Conservation (phyloP, 306 rosid species). For the Trichosanthes truncata region DNA sequence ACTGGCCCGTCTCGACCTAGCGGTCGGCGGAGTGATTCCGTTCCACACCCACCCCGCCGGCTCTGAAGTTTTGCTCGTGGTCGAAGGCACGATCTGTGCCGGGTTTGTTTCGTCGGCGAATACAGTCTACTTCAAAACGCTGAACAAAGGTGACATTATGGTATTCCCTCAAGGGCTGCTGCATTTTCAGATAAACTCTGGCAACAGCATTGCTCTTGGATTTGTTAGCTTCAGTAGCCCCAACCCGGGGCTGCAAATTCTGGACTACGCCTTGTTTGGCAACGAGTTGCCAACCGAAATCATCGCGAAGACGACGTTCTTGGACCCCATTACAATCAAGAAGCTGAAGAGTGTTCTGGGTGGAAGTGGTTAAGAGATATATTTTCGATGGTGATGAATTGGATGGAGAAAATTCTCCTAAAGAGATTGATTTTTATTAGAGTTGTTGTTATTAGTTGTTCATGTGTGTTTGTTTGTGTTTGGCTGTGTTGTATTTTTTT, state of each 20-base stretch:
- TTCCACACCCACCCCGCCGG: conserved; percentile 79
- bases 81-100: conserved; percentile 43
- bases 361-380: conserved; percentile 30
- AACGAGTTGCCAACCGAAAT: conserved; percentile 54
- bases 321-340: conserved; percentile 44
- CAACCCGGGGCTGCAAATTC: conserved; percentile 61
- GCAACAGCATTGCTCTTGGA: conserved; percentile 15
- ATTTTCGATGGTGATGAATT: neutral
- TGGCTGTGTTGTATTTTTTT: neutral
- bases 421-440: neutral
- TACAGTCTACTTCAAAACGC: conserved; percentile 41
- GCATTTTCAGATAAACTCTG: conserved; percentile 60
- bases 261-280: conserved; percentile 56
- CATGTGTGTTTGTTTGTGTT: neutral
- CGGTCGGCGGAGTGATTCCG: conserved; percentile 48
- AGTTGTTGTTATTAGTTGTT: neutral
- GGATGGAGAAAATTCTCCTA: neutral
- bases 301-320: conserved; percentile 40
- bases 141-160: conserved; percentile 61
- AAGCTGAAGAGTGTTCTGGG: conserved; percentile 89
- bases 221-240: conserved; percentile 53
- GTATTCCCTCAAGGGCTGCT: conserved; percentile 73
- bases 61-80: conserved; percentile 34
- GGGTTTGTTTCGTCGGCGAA: conserved; percentile 56
- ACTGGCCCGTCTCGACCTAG: conserved; percentile 49